Base-by-base conservation (phyloP, 176 grass and related monocot species). In the Musa schizocarpa region DNA sequence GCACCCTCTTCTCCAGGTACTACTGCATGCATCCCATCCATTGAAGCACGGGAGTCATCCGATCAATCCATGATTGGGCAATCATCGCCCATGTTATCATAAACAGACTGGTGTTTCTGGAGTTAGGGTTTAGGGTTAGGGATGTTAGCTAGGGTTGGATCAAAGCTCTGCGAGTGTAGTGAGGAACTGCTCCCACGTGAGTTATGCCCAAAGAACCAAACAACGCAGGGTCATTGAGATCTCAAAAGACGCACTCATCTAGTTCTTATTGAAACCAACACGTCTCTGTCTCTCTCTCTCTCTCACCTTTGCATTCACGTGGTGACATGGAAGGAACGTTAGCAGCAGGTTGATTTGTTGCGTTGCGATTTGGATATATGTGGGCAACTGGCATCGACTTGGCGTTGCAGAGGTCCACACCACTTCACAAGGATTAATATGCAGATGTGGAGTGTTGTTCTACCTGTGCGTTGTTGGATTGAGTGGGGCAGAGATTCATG, bases 1-100 rank as follows among this genome's bases (percentile, higher is more conserved):
- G 95, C 72, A 93, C 90, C 11, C 90, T 98, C 84, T 98, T 98
- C 95, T 98, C 95, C 76, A 87, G 94, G 94, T 98, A 67, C 77
- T 52, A 1, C 11, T 17, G 9, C 9, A 25, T 25, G 8, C 34
- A 43, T 43, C 34, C 4, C 34, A 43, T 43, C 34, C 34, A 43
- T 43, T 43, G 34, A 43, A 43, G 4, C 34, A 43, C 34, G 4
- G 34, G 34, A 0, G 34, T 43, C 34, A 24, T 54, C 69, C 34
- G 6, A 7, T 43, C 34, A 79, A 75, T 71, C 34, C 34, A 43
- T 43, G 4, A 6, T 43, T 43, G 3, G 34, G 4, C 34, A 43
- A 43, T 43, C 34, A 43, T 43, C 34, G 4, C 34, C 34, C 34
- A 43, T 43, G 34, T 43, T 5, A 43, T 5, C 34, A 5, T 27